Percentiles rank a stretch among this genome's conserved stretches.
Evolutionary conservation across 2,329 filamentous ascomycete genomes (phyloP).

Genomic region (Trichoderma afroharzianum): DNA sequence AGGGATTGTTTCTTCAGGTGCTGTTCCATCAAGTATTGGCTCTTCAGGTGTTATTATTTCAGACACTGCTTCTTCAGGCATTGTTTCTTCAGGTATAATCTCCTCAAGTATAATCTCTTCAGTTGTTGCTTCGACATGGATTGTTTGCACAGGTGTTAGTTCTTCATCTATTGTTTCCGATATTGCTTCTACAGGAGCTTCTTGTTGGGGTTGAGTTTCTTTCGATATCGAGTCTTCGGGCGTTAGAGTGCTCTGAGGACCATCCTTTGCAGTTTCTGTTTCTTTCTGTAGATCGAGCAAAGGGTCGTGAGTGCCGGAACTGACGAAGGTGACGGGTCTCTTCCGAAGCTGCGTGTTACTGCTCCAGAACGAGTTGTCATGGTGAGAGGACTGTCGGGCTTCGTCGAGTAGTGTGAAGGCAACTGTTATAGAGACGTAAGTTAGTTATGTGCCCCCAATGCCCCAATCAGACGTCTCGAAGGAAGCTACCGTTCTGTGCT

Average conservation of each 20-base stretch:
- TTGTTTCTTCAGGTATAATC: no score
- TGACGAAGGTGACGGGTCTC: constrained; percentile 51
- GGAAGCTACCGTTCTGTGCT: background rate
- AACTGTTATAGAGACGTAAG: constrained; percentile 23
- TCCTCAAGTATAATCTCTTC: constrained; percentile 20
- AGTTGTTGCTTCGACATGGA: background rate
- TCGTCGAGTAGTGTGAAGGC: constrained; percentile 43
- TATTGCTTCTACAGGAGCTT: background rate
- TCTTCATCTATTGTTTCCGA: background rate
- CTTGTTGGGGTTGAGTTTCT: constrained; percentile 16
- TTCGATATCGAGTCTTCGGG: constrained; percentile 8
- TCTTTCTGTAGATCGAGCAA: constrained; percentile 25
- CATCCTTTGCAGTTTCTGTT: background rate
- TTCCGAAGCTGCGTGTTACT: constrained; percentile 39
- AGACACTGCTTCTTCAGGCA: background rate
- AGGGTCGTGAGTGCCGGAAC: constrained; percentile 50
- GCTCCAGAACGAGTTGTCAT: constrained; percentile 41
- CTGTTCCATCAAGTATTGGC: background rate
- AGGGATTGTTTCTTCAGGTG: background rate
- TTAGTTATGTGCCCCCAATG: background rate
- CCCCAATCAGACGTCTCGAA: background rate
- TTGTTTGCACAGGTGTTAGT: background rate
- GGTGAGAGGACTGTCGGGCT: constrained; percentile 46
- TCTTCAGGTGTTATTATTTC: background rate
- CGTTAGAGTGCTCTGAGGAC: background rate